Percentiles rank a stretch among this genome's conserved stretches.
These are phyloP conservation scores for Barnettozyma sp. DNA, from an alignment of 805 yeast genomes.

Conservation along the genomic window DNA sequence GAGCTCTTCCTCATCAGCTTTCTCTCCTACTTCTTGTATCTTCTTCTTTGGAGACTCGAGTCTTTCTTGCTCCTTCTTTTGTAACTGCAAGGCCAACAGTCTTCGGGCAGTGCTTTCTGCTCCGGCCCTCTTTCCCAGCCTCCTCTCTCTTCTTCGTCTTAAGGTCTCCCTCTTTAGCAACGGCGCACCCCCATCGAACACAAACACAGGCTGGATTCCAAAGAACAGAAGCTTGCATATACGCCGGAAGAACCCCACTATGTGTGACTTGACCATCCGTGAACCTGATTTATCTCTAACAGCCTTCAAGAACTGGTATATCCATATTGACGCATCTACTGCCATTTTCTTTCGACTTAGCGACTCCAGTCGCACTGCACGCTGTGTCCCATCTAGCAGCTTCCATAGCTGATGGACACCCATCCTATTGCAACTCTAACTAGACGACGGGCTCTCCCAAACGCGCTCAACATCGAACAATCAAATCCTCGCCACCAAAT, in stretches of 20 bases:
- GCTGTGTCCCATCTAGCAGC: conserved; percentile 79
- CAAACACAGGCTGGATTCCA: conserved; percentile 85
- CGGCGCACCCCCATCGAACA: conserved; percentile 95
- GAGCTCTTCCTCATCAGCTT: conserved; percentile 25
- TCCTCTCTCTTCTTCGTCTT: conserved; percentile 57
- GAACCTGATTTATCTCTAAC: conserved; percentile 83
- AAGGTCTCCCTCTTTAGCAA: conserved; percentile 74
- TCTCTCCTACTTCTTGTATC: neutral
- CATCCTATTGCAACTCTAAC: too few relatives aligned
- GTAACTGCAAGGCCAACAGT: conserved; percentile 73
- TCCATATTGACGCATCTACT: conserved; percentile 98
- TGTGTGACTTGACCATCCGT: conserved; percentile 70
- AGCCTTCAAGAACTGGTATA: conserved; percentile 92
- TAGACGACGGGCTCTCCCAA: too few relatives aligned
- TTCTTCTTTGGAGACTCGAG: conserved; percentile 2
- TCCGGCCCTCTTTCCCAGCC: conserved; percentile 67
- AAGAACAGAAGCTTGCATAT: conserved; percentile 83
- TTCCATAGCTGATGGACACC: conserved; percentile 97
- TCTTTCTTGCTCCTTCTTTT: conserved; percentile 28
- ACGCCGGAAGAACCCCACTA: conserved; percentile 92
- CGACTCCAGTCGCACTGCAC: conserved; percentile 85
- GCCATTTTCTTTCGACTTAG: conserved; percentile 75
- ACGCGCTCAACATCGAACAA: too few relatives aligned
- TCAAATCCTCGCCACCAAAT: too few relatives aligned
- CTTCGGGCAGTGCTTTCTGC: conserved; percentile 73